Evolutionary conservation across 768 basidiomycete species (phyloP).

Genomic region (Scleroderma bovista): DNA sequence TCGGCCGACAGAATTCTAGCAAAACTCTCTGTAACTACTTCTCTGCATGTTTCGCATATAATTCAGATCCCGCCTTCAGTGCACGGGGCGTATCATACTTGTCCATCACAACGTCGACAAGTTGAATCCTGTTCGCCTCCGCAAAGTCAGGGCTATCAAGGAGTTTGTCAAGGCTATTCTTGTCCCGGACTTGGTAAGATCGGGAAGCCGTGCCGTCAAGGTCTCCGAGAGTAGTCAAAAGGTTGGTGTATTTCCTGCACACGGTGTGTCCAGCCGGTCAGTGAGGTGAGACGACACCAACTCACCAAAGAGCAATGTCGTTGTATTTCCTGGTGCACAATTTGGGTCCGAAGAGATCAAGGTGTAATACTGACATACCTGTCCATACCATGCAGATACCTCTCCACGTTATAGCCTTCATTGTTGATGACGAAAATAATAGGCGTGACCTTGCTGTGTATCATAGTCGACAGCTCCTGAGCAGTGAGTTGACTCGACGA

Average conservation of each 20-base stretch:
- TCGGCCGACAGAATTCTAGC: too few relatives aligned
- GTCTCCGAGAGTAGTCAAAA: slow-evolving; percentile 58
- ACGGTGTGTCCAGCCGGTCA: neutral
- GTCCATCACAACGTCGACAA: slow-evolving; percentile 79
- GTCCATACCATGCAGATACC: slow-evolving; percentile 60
- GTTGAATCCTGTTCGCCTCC: slow-evolving; percentile 59
- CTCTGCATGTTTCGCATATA: slow-evolving; percentile 12
- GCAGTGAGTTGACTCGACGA: slow-evolving; percentile 61
- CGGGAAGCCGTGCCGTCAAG: slow-evolving; percentile 40
- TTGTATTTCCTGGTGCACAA: slow-evolving; percentile 63
- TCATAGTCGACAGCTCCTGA: slow-evolving; percentile 84
- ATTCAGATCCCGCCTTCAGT: slow-evolving; percentile 47
- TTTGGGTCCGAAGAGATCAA: too few relatives aligned
- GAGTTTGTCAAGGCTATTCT: slow-evolving; percentile 59
- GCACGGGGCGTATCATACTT: slow-evolving; percentile 65
- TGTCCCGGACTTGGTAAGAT: slow-evolving; percentile 65
- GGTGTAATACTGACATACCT: slow-evolving; percentile 31
- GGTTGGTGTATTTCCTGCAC: slow-evolving; percentile 55
- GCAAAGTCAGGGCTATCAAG: slow-evolving; percentile 61
- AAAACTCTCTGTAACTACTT: slow-evolving; percentile 16
- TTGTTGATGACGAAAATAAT: slow-evolving; percentile 84
- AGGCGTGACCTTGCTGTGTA: slow-evolving; percentile 64
- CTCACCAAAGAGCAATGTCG: slow-evolving; percentile 71
- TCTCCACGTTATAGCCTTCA: slow-evolving; percentile 84
- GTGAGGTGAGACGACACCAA: neutral